Conservation (phyloP, 768 basidiomycete species). For the Porphyrellus cyaneotinctus region DNA sequence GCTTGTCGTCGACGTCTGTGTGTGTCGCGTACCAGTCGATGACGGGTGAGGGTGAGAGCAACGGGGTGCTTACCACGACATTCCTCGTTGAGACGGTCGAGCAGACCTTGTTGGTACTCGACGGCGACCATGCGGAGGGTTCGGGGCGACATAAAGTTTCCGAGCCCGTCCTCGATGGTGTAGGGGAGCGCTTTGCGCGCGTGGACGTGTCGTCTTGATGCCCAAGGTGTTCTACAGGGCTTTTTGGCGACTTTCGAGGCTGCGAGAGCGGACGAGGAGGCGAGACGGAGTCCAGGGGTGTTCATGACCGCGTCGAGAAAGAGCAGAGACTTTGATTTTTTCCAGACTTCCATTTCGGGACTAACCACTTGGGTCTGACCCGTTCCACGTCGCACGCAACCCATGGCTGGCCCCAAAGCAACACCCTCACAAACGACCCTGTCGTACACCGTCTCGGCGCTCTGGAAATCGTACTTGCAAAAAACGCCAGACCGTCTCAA, state of each 20-base stretch:
- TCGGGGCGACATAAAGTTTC: slow-evolving; percentile 71
- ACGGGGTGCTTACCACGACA: slow-evolving; percentile 54
- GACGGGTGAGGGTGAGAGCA: neutral
- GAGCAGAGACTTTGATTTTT: neutral
- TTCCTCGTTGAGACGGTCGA: slow-evolving; percentile 72
- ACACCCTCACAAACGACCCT: slow-evolving; percentile 9
- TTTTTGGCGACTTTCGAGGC: slow-evolving; percentile 10
- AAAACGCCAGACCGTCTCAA: slow-evolving; percentile 83
- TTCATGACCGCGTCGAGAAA: slow-evolving; percentile 17
- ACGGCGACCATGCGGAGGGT: slow-evolving; percentile 68
- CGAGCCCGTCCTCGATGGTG: slow-evolving; percentile 65
- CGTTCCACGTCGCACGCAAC: slow-evolving; percentile 21
- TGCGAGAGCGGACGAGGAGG: slow-evolving; percentile 19
- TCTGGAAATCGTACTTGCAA: slow-evolving; percentile 75
- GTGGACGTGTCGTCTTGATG: slow-evolving; percentile 42
- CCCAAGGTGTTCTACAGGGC: slow-evolving; percentile 12
- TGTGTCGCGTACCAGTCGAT: neutral
- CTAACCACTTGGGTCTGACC: neutral
- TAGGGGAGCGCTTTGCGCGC: slow-evolving; percentile 57
- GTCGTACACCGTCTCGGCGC: slow-evolving; percentile 42
- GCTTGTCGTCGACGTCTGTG: slow-evolving; percentile 53
- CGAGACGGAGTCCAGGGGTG: slow-evolving; percentile 17
- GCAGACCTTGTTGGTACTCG: slow-evolving; percentile 83
- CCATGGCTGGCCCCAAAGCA: slow-evolving; percentile 39
- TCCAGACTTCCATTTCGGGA: slow-evolving; percentile 9